phyloP scores from a whole-genome alignment of 163 green algal genomes.

The Chlamydomonas reinhardtii region DNA sequence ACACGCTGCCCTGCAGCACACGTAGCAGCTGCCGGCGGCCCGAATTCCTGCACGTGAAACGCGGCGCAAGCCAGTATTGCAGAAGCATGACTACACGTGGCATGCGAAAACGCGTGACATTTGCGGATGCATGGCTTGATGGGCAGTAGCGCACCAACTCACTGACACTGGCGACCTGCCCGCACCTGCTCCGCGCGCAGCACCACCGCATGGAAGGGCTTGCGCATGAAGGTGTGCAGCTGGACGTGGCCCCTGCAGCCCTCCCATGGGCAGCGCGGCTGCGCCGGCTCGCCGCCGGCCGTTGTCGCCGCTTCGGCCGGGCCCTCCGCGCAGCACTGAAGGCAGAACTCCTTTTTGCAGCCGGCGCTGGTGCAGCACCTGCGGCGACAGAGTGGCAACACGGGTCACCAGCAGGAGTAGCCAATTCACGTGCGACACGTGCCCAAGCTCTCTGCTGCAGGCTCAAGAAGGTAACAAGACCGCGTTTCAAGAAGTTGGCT shows the following conservation, averaged over 20 bases:
- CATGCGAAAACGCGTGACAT: not conserved
- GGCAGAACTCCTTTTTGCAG: conserved; percentile 18
- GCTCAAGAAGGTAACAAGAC: too few species aligned
- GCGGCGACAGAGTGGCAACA: not conserved
- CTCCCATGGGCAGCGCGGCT: not conserved
- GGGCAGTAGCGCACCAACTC: not conserved
- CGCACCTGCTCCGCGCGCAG: not conserved
- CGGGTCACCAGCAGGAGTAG: not conserved
- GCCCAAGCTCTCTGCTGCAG: too few species aligned
- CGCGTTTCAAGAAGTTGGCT: too few species aligned
- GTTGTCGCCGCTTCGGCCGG: too few species aligned
- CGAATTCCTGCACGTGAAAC: too few species aligned
- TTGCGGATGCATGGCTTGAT: too few species aligned
- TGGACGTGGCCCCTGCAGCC: not conserved
- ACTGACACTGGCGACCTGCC: not conserved
- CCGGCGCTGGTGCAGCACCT: not conserved
- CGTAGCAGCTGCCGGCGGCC: not conserved
- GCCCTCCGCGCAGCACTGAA: not conserved
- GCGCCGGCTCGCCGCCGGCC: not conserved
- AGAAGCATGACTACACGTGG: not conserved
- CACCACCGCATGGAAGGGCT: not conserved
- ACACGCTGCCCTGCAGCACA: not conserved
- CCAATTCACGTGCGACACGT: too few species aligned
- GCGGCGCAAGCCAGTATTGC: too few species aligned
- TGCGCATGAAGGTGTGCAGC: not conserved